Percentiles rank a stretch among this genome's conserved stretches.
Evolutionary conservation across 768 basidiomycete genomes (phyloP).

Genomic region (Boletus tylopilopsis): DNA sequence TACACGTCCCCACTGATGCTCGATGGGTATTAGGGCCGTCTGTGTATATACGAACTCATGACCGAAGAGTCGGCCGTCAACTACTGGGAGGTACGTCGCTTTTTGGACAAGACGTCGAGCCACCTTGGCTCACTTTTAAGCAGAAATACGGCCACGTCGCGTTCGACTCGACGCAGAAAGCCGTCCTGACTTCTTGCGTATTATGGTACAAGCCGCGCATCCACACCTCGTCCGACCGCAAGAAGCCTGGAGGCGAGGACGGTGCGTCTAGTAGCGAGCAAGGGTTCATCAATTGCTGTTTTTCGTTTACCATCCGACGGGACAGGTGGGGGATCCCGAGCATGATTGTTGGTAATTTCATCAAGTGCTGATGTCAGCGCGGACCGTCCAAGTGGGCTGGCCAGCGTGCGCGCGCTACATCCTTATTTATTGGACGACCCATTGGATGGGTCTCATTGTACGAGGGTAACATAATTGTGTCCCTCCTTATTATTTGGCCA

Average conservation of each 20-base stretch:
- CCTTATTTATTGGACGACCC: slow-evolving; percentile 1
- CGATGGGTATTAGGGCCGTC: slow-evolving; percentile 59
- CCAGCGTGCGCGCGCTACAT: too few relatives aligned
- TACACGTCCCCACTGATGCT: neutral
- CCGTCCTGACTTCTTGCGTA: slow-evolving; percentile 89
- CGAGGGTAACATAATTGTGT: too few relatives aligned
- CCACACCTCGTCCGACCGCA: slow-evolving; percentile 34
- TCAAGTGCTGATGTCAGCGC: slow-evolving; percentile 64
- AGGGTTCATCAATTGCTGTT: slow-evolving; percentile 80
- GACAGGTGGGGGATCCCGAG: slow-evolving; percentile 86
- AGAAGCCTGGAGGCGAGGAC: slow-evolving; percentile 26
- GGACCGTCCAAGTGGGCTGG: too few relatives aligned
- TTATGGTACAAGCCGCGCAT: slow-evolving; percentile 73
- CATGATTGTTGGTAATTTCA: slow-evolving; percentile 89
- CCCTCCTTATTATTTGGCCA: slow-evolving; percentile 32
- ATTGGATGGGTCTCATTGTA: slow-evolving; percentile 7
- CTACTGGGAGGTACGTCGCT: slow-evolving; percentile 82
- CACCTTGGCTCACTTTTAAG: neutral
- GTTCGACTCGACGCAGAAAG: slow-evolving; percentile 89
- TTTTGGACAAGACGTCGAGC: too few relatives aligned
- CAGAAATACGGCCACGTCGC: slow-evolving; percentile 95
- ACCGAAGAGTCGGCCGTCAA: slow-evolving; percentile 95
- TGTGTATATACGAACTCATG: slow-evolving; percentile 98
- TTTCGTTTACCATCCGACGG: slow-evolving; percentile 85
- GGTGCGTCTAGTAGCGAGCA: slow-evolving; percentile 58